Conservation (phyloP, 805 yeast species). For the Grigorovia transvaalensis region DNA sequence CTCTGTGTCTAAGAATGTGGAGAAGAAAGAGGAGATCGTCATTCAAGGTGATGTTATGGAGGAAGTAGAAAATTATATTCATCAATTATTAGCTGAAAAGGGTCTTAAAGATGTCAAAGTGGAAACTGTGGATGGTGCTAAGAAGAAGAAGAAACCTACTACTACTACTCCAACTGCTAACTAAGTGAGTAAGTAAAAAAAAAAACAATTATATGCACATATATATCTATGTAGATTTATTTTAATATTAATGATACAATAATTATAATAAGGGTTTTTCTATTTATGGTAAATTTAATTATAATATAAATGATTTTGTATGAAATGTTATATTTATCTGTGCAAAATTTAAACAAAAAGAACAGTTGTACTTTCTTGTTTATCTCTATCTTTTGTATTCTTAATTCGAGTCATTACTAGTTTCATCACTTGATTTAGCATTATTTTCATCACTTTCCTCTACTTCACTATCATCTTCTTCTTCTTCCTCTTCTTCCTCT, state of each 20-base stretch:
- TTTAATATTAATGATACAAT: background rate
- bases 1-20: conserved; percentile 78
- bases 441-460: conserved; percentile 4
- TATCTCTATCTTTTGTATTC: background rate
- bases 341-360: background rate
- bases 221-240: no score
- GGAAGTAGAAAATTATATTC: conserved; percentile 72
- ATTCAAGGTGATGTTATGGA: conserved; percentile 95
- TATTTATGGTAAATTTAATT: no score
- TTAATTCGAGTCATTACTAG: background rate
- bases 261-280: no score
- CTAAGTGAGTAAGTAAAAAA: background rate
- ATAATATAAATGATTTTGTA: no score
- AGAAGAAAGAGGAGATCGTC: conserved; percentile 82
- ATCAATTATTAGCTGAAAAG: conserved; percentile 61
- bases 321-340: no score
- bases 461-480: conserved; percentile 14
- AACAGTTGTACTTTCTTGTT: background rate
- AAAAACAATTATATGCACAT: background rate
- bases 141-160: conserved; percentile 43
- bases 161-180: conserved; percentile 3
- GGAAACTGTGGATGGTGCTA: conserved; percentile 78
- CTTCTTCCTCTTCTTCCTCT: conserved; percentile 17
- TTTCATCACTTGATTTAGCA: background rate
- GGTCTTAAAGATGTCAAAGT: conserved; percentile 79